These are phyloP conservation scores for Mortierella claussenii DNA, from an alignment of 192 early-diverging fungal species.

Conservation along the genomic window DNA sequence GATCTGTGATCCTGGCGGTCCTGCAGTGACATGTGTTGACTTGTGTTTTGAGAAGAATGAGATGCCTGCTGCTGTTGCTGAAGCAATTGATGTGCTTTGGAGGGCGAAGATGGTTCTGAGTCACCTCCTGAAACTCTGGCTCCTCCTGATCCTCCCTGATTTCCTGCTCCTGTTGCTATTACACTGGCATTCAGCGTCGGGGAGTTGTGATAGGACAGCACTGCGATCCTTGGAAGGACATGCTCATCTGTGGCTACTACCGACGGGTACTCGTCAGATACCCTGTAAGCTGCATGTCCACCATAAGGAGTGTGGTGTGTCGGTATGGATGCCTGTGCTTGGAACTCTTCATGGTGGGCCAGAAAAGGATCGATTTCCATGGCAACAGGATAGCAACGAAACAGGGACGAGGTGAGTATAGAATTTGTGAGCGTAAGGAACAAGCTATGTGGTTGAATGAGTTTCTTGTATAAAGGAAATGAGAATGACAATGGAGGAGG, in stretches of 20 bases:
- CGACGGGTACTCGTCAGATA: neutral
- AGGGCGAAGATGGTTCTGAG: neutral
- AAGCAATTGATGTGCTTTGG: constrained; percentile 7
- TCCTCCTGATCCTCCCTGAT: constrained; percentile 5
- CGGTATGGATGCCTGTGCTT: neutral
- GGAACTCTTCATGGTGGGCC: constrained; percentile 18
- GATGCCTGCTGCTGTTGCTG: constrained; percentile 1
- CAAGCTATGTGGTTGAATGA: neutral
- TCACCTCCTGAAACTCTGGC: constrained; percentile 8
- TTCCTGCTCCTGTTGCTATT: no score
- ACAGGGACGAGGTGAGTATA: neutral
- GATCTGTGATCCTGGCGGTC: constrained; percentile 7
- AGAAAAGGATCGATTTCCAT: constrained; percentile 45
- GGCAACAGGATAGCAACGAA: neutral
- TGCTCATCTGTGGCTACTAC: neutral
- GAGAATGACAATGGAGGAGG: neutral
- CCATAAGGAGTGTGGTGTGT: neutral
- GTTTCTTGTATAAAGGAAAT: no score
- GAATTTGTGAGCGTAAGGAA: neutral
- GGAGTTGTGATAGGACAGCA: constrained; percentile 9
- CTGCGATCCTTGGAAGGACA: no score
- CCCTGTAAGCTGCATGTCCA: constrained; percentile 4
- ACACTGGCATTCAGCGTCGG: no score
- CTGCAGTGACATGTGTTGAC: neutral
- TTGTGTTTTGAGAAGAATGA: neutral